phyloP scores from a whole-genome alignment of 2,329 filamentous ascomycete genomes.

The Penicillium hordei region DNA sequence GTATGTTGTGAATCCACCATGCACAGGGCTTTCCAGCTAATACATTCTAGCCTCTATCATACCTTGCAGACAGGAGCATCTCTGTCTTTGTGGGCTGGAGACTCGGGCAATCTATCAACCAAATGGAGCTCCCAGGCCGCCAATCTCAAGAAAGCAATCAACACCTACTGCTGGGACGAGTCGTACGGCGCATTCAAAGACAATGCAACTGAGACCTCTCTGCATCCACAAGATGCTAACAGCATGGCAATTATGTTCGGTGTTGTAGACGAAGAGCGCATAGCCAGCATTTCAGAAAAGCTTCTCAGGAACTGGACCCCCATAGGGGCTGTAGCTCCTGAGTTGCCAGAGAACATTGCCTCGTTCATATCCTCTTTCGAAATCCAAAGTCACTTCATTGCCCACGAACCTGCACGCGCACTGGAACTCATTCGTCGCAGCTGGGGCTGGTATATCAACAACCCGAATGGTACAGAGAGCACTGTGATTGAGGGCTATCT shows the following conservation, averaged over 20 bases:
- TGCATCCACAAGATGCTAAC: constrained; percentile 63
- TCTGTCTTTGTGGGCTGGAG: constrained; percentile 52
- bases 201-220: constrained; percentile 51
- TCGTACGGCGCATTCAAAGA: constrained; percentile 54
- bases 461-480: constrained; percentile 58
- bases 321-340: constrained; percentile 57
- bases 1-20: constrained; percentile 16
- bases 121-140: constrained; percentile 41
- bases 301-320: constrained; percentile 56
- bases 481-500: constrained; percentile 63
- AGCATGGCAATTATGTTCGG: constrained; percentile 55
- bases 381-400: constrained; percentile 56
- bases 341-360: constrained; percentile 58
- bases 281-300: constrained; percentile 45
- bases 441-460: constrained; percentile 63
- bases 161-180: constrained; percentile 51
- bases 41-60: constrained; percentile 46
- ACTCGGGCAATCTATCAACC: constrained; percentile 40
- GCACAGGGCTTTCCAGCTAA: background rate
- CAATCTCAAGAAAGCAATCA: constrained; percentile 48
- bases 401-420: constrained; percentile 51
- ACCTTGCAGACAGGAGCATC: constrained; percentile 54
- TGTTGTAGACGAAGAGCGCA: constrained; percentile 40
- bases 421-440: constrained; percentile 56
- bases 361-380: constrained; percentile 62